Conservation (phyloP, 2,329 filamentous ascomycete genomes). For the Furcasterigmium furcatum region DNA sequence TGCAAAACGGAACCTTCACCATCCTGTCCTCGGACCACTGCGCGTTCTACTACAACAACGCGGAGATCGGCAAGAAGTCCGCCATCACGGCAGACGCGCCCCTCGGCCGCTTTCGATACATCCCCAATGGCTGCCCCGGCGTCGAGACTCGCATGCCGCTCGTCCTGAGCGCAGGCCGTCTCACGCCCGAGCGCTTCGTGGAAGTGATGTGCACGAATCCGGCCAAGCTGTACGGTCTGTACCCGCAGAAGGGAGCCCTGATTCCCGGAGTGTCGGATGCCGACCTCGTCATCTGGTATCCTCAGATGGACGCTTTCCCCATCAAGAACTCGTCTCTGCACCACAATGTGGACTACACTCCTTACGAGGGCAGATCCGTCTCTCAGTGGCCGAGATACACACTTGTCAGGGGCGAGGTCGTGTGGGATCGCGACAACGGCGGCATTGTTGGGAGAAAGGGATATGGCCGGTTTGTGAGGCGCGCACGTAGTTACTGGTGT, state of each 20-base stretch:
- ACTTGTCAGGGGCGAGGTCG: constrained; percentile 52
- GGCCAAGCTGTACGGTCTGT: constrained; percentile 55
- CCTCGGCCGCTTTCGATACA: constrained; percentile 46
- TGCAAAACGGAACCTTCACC: constrained; percentile 49
- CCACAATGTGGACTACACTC: constrained; percentile 61
- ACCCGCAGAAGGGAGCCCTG: constrained; percentile 45
- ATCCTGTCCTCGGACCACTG: constrained; percentile 45
- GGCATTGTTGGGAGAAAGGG: constrained; percentile 45
- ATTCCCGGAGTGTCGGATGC: constrained; percentile 50
- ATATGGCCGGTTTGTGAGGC: constrained; percentile 44
- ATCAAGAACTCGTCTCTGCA: constrained; percentile 53
- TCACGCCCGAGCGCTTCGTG: constrained; percentile 47
- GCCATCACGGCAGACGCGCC: constrained; percentile 21
- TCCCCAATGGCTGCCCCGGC: constrained; percentile 56
- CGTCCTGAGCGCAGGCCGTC: constrained; percentile 29
- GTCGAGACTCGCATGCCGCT: constrained; percentile 54
- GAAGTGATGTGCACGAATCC: constrained; percentile 52
- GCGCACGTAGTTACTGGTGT: constrained; percentile 22
- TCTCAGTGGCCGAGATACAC: constrained; percentile 61
- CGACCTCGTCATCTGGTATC: constrained; percentile 57
- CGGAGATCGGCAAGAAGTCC: constrained; percentile 38
- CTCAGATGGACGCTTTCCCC: constrained; percentile 27
- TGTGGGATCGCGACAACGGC: constrained; percentile 53
- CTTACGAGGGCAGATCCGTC: constrained; percentile 54
- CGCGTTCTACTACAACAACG: constrained; percentile 45